Base-by-base conservation (phyloP, 352 stramenopile genomes). In the Thraustochytrium sp. region DNA sequence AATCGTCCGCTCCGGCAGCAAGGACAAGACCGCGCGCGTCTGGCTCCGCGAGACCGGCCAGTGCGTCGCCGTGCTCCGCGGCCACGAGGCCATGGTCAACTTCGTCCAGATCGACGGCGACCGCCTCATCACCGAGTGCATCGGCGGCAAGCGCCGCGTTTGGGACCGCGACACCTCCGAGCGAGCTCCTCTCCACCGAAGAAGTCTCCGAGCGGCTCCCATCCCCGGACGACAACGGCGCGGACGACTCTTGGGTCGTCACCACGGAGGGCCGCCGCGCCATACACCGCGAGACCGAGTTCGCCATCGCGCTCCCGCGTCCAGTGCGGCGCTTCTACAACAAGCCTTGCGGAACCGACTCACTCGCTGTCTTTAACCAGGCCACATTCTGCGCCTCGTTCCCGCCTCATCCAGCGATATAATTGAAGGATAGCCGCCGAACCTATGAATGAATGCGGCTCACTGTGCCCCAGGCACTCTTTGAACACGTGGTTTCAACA, bases 1-100 rank as follows among this genome's bases (percentile, higher is more conserved):
- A 36, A 62, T 77, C 8, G 46, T 62, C 23, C 42, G 68, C 11
- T 38, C 65, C 13, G 65, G 65, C 0, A 77, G 65, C 37, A 62
- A 77, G 34, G 65, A 77, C 65, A 11, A 31, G 1, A 77, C 65
- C 0, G 65, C 65, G n/a, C 65, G 65, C 46, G 65, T 77, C 9
- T 77, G 65, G 65, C 42, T 62, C 9, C 65, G 42, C 21, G 40
- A 37, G 31, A 77, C 42, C n/a, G 11, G 34, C 31, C 23, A 37
- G 23, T 77, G 65, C 31, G 49, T 77, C 26, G 42, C 49, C 13
- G 65, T 77, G 18, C 26, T 77, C 16, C 5, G 8, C 13, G 65
- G 65, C 34, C 65, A 77, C 37, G 42, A 77, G 13, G 46, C n/a
- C 42, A 62, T 77, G 42, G 49, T 77, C 49, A 29, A 11, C 21